Evolutionary conservation across 495 filamentous ascomycete genomes (phyloP).

Genomic region (Hyaloscypha hepaticicola): DNA sequence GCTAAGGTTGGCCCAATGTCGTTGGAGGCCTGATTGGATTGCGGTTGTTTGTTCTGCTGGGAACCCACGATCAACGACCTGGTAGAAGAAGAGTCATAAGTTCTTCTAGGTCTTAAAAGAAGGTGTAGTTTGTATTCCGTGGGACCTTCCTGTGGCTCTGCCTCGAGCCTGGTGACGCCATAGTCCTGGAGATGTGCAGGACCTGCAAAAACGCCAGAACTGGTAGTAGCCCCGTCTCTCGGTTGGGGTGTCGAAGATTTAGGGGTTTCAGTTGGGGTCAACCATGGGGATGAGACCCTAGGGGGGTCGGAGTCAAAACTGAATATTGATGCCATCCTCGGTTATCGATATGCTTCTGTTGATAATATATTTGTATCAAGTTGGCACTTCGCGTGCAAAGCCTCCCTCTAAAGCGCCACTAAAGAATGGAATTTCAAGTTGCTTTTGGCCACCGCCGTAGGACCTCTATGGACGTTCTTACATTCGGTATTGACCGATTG

Average conservation of each 20-base stretch:
- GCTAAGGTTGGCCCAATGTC: conserved; percentile 34
- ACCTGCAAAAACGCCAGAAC: conserved; percentile 35
- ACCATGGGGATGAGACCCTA: conserved; percentile 87
- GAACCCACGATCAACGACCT: conserved; percentile 59
- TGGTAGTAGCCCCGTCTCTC: conserved; percentile 4
- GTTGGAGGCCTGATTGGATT: conserved; percentile 22
- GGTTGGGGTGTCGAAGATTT: conserved; percentile 30
- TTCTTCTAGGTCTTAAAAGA: conserved; percentile 75
- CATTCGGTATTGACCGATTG: conserved; percentile 42
- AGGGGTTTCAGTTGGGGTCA: conserved; percentile 38
- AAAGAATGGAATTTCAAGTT: not conserved
- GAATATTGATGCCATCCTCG: conserved; percentile 87
- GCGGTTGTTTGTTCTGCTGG: conserved; percentile 49
- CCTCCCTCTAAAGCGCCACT: not conserved
- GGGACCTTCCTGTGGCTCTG: conserved; percentile 91
- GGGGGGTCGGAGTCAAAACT: conserved; percentile 89
- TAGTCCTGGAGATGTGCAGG: conserved; percentile 63
- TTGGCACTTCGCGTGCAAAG: not conserved
- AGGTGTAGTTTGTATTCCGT: conserved; percentile 97
- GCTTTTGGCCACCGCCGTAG: conserved; percentile 28
- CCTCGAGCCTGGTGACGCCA: conserved; percentile 72
- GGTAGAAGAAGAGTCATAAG: conserved; percentile 63
- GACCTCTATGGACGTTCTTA: conserved; percentile 21
- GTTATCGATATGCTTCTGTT: not conserved
- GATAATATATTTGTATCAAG: not conserved